Base-by-base conservation (phyloP, 2,329 filamentous ascomycete species). In the Fusarium neocosmosporiellum region DNA sequence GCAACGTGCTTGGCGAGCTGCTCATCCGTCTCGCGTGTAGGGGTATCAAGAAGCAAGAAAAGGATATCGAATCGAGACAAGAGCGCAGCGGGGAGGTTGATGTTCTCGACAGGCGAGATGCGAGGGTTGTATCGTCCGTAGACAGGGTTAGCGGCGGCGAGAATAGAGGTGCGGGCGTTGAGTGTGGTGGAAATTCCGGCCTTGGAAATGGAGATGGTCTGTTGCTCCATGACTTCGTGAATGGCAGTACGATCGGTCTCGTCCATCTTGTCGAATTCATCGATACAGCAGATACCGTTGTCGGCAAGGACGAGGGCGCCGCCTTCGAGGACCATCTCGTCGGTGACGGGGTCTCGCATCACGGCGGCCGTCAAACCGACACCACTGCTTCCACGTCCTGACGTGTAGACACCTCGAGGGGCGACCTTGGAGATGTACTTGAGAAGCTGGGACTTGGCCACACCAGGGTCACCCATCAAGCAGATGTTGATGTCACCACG, bases 401-500 rank as follows among this genome's bases (percentile, higher is more conserved):
- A 94, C 7, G 93, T 95, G 83, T 95, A 95, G 14, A 95, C 92
- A 77, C 95, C 95, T 71, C 96, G 94, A 70, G 96, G 96, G 2
- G 96, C 96, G 33, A 99, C 96, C 85, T 99, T 98, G 74, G 95
- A 94, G 80, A 99, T 98, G 82, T 99, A 99, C 84, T 98, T 98
- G 75, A 99, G 89, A 75, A 99, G 86, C 86, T 99, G 96, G 39
- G 96, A 99, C 86, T 99, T 99, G 85, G 96, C 96, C 80, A 99
- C 96, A 94, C 96, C 96, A 81, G 96, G 96, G 80, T 99, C 96
- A 88, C 96, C 96, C 96, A 99, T 99, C 79, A 99, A 86, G 82
- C 96, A 98, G 71, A 99, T 92, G 84, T 99, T 99, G 86, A 99
- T 97, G 80, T 99, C 96, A 78, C 96, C 96, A 88, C 96, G 94